These are phyloP conservation scores for Aaosphaeria arxii DNA, from an alignment of 2,329 filamentous ascomycete species.

Conservation along the genomic window DNA sequence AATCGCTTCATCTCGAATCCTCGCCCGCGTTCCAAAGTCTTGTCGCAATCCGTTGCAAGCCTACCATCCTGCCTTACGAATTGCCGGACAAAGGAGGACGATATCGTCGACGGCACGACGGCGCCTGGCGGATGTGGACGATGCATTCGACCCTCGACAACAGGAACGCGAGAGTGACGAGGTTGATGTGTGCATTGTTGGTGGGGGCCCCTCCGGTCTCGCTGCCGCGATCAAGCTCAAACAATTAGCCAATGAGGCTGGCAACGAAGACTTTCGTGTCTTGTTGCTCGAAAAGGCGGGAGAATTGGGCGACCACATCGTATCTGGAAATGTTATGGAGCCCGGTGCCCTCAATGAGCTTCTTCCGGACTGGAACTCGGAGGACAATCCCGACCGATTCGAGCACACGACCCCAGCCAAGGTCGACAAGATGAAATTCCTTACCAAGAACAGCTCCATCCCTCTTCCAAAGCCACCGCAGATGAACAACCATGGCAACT, in stretches of 20 bases:
- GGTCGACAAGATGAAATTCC: constrained; percentile 85
- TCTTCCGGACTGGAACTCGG: constrained; percentile 87
- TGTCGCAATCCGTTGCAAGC: constrained; percentile 13
- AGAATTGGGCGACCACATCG: constrained; percentile 89
- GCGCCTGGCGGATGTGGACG: constrained; percentile 36
- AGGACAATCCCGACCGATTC: constrained; percentile 85
- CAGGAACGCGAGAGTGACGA: constrained; percentile 87
- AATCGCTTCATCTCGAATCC: constrained; percentile 3
- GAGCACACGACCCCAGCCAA: constrained; percentile 81
- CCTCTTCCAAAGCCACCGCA: constrained; percentile 87
- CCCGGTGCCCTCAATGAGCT: constrained; percentile 85
- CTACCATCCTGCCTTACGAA: constrained; percentile 31
- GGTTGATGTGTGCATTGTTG: constrained; percentile 96
- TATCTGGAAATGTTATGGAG: constrained; percentile 94
- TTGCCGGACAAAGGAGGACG: constrained; percentile 37
- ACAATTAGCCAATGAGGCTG: constrained; percentile 89
- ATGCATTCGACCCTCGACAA: constrained; percentile 44
- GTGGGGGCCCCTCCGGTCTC: constrained; percentile 90
- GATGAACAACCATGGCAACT: constrained; percentile 98
- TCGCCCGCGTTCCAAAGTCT: constrained; percentile 11
- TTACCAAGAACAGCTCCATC: constrained; percentile 76
- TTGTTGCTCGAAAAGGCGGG: constrained; percentile 92
- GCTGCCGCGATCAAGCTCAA: constrained; percentile 92
- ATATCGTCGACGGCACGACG: constrained; percentile 31
- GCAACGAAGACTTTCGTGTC: constrained; percentile 94